phyloP scores from a whole-genome alignment of 2,329 filamentous ascomycete species.

The Penicillium sp. region DNA sequence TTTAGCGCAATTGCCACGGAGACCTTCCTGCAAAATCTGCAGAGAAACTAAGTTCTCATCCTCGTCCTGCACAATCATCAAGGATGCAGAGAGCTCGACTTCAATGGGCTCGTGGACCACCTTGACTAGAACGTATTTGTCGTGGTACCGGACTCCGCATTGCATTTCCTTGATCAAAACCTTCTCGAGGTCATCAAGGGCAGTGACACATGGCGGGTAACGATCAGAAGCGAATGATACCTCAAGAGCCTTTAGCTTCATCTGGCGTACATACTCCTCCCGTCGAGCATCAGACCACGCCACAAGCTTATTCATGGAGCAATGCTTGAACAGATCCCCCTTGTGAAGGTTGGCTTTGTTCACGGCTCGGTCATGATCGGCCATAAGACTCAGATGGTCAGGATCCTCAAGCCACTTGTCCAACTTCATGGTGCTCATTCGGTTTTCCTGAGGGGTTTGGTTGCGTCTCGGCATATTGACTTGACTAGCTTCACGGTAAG shows the following conservation, averaged over 20 bases:
- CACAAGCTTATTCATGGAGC: no score
- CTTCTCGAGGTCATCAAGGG: slow-evolving; percentile 23
- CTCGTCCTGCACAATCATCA: slow-evolving; percentile 45
- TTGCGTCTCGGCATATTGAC: no score
- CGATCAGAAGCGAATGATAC: background rate
- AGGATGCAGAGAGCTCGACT: slow-evolving; percentile 26
- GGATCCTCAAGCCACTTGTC: no score
- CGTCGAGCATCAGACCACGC: no score
- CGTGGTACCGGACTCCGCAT: slow-evolving; percentile 43
- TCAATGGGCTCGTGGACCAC: slow-evolving; percentile 25
- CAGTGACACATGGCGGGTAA: slow-evolving; percentile 11
- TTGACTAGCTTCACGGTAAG: no score
- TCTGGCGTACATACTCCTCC: no score
- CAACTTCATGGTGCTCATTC: no score
- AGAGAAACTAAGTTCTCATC: slow-evolving; percentile 31
- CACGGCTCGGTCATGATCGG: no score
- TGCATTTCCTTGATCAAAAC: slow-evolving; percentile 33
- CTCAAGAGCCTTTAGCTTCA: background rate
- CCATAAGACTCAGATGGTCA: no score
- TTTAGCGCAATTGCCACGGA: background rate
- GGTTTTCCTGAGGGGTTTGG: no score
- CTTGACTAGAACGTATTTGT: slow-evolving; percentile 36
- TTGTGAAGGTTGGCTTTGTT: no score
- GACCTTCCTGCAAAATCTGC: background rate
- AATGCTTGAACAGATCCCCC: no score